Conservation (phyloP, 495 filamentous ascomycete species). For the Beverwykella pulmonaria region DNA sequence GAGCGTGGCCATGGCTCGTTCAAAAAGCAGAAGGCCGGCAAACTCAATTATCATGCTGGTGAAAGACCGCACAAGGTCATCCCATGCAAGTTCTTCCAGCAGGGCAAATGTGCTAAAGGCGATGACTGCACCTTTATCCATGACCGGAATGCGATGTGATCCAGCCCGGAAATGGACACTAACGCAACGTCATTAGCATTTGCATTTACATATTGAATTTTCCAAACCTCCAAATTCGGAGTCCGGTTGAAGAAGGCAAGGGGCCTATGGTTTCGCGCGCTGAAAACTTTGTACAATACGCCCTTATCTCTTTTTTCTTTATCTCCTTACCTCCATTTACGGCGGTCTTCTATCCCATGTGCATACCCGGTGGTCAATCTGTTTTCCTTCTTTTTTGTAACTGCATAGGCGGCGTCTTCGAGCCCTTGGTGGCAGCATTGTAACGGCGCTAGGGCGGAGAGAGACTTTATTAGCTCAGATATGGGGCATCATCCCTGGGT, state of each 20-base stretch:
- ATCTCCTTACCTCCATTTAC: conserved; percentile 7
- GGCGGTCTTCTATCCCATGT: not conserved
- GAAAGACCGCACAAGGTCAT: conserved; percentile 38
- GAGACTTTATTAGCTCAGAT: not conserved
- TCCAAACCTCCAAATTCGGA: not conserved
- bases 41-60: conserved; percentile 8
- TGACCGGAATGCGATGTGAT: conserved; percentile 41
- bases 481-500: not conserved
- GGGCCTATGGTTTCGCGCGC: not conserved
- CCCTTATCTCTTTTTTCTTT: not conserved
- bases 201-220: conserved; percentile 1
- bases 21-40: conserved; percentile 32
- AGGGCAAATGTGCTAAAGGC: conserved; percentile 81
- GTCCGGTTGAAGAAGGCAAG: not conserved
- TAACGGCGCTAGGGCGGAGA: conserved; percentile 5
- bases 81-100: conserved; percentile 75
- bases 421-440: conserved; percentile 25
- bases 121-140: conserved; percentile 85
- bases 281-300: conserved; percentile 13
- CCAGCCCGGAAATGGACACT: not conserved
- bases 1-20: conserved; percentile 16
- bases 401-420: conserved; percentile 7
- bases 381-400: not conserved
- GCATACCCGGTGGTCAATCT: conserved; percentile 18
- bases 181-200: not conserved